These are phyloP conservation scores for Mucor mucedo DNA, from an alignment of 371 early-diverging fungal species.

Conservation along the genomic window DNA sequence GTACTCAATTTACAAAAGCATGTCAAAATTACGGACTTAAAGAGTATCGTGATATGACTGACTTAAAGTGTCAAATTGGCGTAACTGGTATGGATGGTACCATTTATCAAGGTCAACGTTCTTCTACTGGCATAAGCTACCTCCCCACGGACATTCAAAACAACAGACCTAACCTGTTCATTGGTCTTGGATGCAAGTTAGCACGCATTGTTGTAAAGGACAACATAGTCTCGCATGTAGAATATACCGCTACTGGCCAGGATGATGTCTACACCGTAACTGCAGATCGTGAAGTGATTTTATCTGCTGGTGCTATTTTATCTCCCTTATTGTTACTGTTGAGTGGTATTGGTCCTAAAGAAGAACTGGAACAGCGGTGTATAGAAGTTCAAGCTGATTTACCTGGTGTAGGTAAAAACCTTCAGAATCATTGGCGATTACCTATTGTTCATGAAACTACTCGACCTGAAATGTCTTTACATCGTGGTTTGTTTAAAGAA, in stretches of 20 bases:
- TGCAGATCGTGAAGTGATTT: conserved; percentile 36
- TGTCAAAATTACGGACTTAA: conserved; percentile 26
- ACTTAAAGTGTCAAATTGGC: conserved; percentile 26
- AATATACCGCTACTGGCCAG: conserved; percentile 7
- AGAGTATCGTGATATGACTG: conserved; percentile 30
- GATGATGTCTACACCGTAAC: conserved; percentile 10
- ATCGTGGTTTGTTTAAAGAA: conserved; percentile 14
- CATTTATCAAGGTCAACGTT: conserved; percentile 25
- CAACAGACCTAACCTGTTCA: conserved; percentile 22
- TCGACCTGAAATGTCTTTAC: conserved; percentile 21
- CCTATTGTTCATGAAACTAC: conserved; percentile 29
- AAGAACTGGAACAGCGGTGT: conserved; percentile 26
- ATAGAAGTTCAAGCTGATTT: conserved; percentile 28
- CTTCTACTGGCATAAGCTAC: conserved; percentile 24
- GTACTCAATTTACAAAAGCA: conserved; percentile 19
- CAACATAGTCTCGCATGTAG: conserved; percentile 16
- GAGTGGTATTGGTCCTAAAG: conserved; percentile 31
- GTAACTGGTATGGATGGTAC: conserved; percentile 27
- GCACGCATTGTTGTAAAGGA: conserved; percentile 15
- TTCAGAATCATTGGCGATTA: conserved; percentile 44
- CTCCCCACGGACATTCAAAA: conserved; percentile 7
- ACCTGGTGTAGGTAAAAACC: conserved; percentile 47
- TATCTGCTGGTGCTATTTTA: conserved; percentile 48
- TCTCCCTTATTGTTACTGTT: conserved; percentile 34
- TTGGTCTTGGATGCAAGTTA: conserved; percentile 30